Percentiles rank a stretch among this genome's conserved stretches.
These are phyloP conservation scores for Fusarium guadeloupense DNA, from an alignment of 2,329 filamentous ascomycete genomes.

Conservation along the genomic window DNA sequence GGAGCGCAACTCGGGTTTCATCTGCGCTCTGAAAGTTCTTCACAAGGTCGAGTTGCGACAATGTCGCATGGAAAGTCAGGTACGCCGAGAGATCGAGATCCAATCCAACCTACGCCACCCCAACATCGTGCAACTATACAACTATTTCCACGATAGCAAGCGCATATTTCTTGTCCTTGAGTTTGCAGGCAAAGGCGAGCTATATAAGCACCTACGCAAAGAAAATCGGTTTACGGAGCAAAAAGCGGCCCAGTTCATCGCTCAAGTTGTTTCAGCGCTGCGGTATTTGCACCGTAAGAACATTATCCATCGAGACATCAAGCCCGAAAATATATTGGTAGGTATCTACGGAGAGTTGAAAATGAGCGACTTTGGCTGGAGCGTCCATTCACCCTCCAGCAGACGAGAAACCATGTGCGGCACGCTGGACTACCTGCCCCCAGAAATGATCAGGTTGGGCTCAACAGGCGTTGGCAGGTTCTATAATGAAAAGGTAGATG, in stretches of 20 bases:
- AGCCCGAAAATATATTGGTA: constrained; percentile 50
- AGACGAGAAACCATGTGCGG: constrained; percentile 44
- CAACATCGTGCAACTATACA: constrained; percentile 70
- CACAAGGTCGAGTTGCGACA: constrained; percentile 75
- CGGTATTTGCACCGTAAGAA: constrained; percentile 14
- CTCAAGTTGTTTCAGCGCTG: constrained; percentile 67
- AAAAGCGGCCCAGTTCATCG: constrained; percentile 76
- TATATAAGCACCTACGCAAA: constrained; percentile 76
- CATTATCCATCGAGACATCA: constrained; percentile 32
- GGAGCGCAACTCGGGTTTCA: constrained; percentile 71
- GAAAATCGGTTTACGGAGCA: constrained; percentile 73
- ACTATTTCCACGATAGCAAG: constrained; percentile 77
- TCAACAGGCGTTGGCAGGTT: neutral
- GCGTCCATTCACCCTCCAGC: constrained; percentile 42
- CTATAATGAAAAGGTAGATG: constrained; percentile 34
- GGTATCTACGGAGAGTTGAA: constrained; percentile 44
- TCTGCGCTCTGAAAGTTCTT: constrained; percentile 77
- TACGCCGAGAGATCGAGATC: constrained; percentile 77
- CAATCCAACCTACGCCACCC: constrained; percentile 77
- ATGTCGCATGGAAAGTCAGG: constrained; percentile 69
- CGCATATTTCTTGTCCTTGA: constrained; percentile 78
- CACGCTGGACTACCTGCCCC: constrained; percentile 44
- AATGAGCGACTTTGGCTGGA: constrained; percentile 44
- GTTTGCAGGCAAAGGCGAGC: constrained; percentile 70
- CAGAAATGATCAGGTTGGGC: constrained; percentile 37